Conservation (phyloP, 2,329 filamentous ascomycete species). For the Cytospora chrysosperma region DNA sequence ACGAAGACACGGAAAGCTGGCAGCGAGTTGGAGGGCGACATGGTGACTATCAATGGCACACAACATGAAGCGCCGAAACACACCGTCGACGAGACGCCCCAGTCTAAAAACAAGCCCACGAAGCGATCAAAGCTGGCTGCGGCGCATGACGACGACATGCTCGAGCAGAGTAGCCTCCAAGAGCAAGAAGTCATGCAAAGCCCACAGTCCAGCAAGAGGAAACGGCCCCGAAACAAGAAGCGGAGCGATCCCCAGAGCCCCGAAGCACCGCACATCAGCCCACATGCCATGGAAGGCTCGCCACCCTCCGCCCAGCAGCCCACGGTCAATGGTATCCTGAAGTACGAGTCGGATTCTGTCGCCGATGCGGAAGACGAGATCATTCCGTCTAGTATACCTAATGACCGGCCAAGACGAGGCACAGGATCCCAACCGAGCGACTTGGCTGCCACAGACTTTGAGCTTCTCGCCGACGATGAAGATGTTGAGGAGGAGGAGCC, state of each 20-base stretch:
- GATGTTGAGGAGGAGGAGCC: neutral
- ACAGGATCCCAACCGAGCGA: neutral
- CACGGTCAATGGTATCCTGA: neutral
- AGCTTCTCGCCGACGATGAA: neutral
- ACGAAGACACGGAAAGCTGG: neutral
- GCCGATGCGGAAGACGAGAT: neutral
- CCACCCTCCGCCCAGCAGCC: conserved; percentile 17
- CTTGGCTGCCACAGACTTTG: neutral
- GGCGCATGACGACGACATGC: neutral
- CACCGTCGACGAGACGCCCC: neutral
- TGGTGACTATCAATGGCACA: neutral
- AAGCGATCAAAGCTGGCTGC: conserved; percentile 1
- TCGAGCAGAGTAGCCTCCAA: neutral
- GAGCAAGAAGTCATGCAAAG: neutral
- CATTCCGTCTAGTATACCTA: conserved; percentile 2
- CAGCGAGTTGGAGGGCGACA: neutral
- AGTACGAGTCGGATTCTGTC: neutral
- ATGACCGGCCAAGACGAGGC: neutral
- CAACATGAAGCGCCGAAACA: neutral
- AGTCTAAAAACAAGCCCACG: conserved; percentile 2
- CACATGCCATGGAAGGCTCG: conserved; percentile 4
- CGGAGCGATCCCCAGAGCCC: neutral
- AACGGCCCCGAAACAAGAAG: conserved; percentile 3
- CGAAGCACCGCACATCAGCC: neutral
- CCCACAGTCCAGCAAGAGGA: conserved; percentile 1